phyloP scores from a whole-genome alignment of 441 rosid genomes.

The Corymbia citriodora region DNA sequence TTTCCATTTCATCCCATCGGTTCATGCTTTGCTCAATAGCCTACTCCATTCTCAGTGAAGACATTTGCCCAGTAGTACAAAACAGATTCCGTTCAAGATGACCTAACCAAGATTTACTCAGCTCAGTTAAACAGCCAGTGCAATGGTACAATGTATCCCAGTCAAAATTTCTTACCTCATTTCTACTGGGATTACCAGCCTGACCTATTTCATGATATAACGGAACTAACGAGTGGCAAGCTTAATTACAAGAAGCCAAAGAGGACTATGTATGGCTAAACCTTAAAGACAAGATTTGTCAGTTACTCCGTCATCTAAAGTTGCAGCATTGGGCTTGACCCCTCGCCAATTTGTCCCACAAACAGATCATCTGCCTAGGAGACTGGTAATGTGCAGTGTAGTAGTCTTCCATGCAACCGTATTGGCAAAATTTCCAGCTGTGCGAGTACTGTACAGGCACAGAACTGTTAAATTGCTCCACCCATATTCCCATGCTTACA shows the following conservation, averaged over 20 bases:
- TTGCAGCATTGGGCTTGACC: constrained; percentile 83
- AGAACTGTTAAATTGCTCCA: constrained; percentile 69
- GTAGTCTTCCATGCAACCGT: constrained; percentile 84
- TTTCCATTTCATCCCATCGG: background rate
- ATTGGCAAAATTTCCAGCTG: constrained; percentile 94
- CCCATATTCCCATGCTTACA: constrained; percentile 99
- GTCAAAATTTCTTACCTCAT: background rate
- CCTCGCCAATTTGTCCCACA: constrained; percentile 81
- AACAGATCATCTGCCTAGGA: constrained; percentile 89
- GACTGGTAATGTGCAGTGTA: constrained; percentile 97
- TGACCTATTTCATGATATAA: background rate
- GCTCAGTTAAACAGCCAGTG: background rate
- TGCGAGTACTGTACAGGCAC: constrained; percentile 75
- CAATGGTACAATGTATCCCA: background rate
- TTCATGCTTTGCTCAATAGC: background rate
- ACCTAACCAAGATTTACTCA: background rate
- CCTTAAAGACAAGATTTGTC: background rate
- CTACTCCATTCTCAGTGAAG: background rate
- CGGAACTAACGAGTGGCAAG: background rate
- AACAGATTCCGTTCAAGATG: background rate
- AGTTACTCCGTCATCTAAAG: constrained; percentile 45
- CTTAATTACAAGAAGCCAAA: background rate
- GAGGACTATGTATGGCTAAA: background rate
- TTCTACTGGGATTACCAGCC: background rate
- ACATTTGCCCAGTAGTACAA: background rate